Evolutionary conservation across 2,329 filamentous ascomycete genomes (phyloP).

Genomic region (Purpureocillium takamizusanense): DNA sequence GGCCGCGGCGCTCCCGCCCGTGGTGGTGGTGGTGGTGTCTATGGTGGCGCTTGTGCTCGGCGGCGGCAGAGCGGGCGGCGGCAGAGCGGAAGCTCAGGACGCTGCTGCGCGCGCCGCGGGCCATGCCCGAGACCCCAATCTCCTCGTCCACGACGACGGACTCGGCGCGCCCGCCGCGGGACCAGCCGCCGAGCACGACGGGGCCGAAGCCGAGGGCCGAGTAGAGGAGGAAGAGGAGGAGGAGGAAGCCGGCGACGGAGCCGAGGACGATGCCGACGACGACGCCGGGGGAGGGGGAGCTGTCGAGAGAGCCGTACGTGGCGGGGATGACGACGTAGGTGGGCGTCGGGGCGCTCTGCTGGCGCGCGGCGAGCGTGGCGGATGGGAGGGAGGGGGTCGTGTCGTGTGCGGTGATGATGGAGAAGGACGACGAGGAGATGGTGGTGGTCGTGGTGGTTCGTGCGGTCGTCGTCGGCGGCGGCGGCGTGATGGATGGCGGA

Average conservation of each 20-base stretch:
- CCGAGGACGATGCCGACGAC: slow-evolving; percentile 36
- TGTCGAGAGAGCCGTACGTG: slow-evolving; percentile 23
- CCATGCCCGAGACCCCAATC: background rate
- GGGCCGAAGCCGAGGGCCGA: slow-evolving; percentile 35
- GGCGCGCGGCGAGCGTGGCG: slow-evolving; percentile 2
- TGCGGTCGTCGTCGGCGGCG: no score
- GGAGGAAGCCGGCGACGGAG: slow-evolving; percentile 39
- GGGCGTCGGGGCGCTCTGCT: slow-evolving; percentile 10
- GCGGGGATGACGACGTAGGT: slow-evolving; percentile 23
- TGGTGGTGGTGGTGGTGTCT: slow-evolving; percentile 3
- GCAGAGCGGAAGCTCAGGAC: slow-evolving; percentile 6
- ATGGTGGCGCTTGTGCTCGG: slow-evolving; percentile 3
- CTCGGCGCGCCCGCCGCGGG: background rate
- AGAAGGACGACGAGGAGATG: no score
- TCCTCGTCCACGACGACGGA: slow-evolving; percentile 5
- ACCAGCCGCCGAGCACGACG: slow-evolving; percentile 12
- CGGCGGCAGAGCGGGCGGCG: slow-evolving; percentile 1
- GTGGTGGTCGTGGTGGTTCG: no score
- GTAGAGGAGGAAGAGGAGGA: slow-evolving; percentile 43
- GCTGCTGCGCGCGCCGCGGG: slow-evolving; percentile 3
- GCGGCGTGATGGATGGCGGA: no score
- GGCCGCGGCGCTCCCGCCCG: slow-evolving; percentile 5
- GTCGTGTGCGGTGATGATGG: background rate
- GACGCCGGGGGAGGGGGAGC: slow-evolving; percentile 31
- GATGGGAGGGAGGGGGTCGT: background rate